Conservation (phyloP, 2,329 filamentous ascomycete species). For the Botrytis sinoallii region DNA sequence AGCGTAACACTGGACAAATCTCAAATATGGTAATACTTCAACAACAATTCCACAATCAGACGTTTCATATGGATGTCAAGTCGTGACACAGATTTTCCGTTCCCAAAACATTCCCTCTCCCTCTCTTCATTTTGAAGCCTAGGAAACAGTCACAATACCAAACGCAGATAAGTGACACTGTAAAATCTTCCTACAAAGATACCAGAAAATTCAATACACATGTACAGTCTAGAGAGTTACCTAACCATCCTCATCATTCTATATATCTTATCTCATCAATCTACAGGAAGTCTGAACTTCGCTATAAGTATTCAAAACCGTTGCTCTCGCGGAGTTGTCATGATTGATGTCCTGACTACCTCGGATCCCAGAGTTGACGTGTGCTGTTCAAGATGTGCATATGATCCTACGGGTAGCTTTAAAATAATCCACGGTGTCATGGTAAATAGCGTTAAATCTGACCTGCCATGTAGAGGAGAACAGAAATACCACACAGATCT, state of each 20-base stretch:
- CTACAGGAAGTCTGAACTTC: background rate
- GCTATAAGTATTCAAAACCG: background rate
- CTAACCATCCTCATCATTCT: background rate
- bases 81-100: accelerated
- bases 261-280: background rate
- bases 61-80: accelerated
- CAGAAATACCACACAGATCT: too few relatives aligned
- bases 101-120: accelerated
- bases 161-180: background rate
- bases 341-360: background rate
- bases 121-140: background rate
- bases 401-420: background rate
- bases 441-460: too few relatives aligned
- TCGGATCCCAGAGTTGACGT: background rate
- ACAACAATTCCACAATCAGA: accelerated
- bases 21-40: too few relatives aligned
- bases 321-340: too few relatives aligned
- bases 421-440: too few relatives aligned
- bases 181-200: accelerated
- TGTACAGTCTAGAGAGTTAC: background rate
- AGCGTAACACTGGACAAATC: background rate
- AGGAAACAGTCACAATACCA: background rate
- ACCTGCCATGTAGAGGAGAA: too few relatives aligned
- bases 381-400: background rate
- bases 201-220: accelerated